Base-by-base conservation (phyloP, 2,329 filamentous ascomycete species). In the Aspergillus persii region DNA sequence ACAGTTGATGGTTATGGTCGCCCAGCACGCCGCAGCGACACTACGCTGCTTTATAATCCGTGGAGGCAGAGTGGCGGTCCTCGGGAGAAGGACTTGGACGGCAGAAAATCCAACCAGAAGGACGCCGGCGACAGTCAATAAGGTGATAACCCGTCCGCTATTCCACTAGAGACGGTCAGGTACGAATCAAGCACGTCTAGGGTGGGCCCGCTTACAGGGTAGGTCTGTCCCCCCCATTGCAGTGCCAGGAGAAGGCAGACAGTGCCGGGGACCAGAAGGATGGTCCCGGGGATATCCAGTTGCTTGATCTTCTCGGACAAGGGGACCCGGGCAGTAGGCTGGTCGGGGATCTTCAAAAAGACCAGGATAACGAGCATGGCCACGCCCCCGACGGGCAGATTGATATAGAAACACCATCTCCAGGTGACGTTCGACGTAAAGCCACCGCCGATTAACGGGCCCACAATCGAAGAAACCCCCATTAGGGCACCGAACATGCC, bases 401-500 rank as follows among this genome's bases (percentile, higher is more conserved):
- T 80, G 60, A 75, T 74, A 52, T 75, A 83, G 70, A 67, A 83
- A 18, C 72, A 75, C 72, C 72, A 75, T 18, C 72, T 60, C 73
- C 73, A 76, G 11, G 71, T 68, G 12, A 77, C 57, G 63, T 71
- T 54, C 64, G 77, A 75, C 7, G 77, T 80, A 57, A 79, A 80
- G 6, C 70, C 77, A 26, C 79, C 79, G 18, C 79, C 79, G 50
- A 81, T 65, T 36, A 79, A 66, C 3, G 77, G 77, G 4, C 74
- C 75, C 31, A 74, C 68, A 44, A 79, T 70, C 8, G 73, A 74
- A 0, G 83, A 82, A 53, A 87, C 78, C 9, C 84, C 84, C 71
- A 81, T 86, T 75, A 85, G 83, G 49, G 77, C 81, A 9, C 81
- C 81, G 41, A 86, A 77, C 3, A 44, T 84, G 66, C 1, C 71